Evolutionary conservation across 129 eudicot species (phyloP).

Genomic region (Oenanthe sinensis): DNA sequence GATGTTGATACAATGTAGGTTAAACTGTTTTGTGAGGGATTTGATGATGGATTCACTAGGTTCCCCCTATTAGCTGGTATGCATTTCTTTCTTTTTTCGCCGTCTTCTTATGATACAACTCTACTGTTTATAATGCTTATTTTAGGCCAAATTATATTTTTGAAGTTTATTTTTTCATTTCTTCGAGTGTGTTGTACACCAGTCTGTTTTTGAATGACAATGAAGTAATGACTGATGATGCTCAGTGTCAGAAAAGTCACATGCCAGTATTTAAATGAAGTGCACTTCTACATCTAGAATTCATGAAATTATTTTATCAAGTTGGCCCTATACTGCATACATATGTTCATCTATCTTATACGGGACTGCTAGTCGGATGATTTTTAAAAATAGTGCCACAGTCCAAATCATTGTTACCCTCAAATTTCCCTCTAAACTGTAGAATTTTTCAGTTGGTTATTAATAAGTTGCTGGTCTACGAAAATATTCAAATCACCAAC

Average conservation of each 20-base stretch:
- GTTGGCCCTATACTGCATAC: no score
- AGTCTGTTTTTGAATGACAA: neutral
- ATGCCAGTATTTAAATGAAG: no score
- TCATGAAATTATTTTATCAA: no score
- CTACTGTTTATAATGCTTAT: neutral
- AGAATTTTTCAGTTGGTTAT: no score
- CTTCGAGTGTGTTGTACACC: neutral
- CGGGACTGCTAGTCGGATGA: neutral
- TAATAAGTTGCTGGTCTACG: neutral
- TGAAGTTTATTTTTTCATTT: no score
- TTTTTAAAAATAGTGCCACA: no score
- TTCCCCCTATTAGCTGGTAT: constrained; percentile 74
- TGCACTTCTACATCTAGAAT: neutral
- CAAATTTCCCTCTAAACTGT: no score
- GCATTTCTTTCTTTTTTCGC: constrained; percentile 23
- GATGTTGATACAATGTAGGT: constrained; percentile 42
- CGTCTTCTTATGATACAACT: neutral
- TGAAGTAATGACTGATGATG: neutral
- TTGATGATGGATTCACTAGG: constrained; percentile 61
- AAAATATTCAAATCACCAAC: neutral
- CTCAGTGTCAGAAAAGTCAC: neutral
- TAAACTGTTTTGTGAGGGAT: constrained; percentile 62
- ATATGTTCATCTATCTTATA: neutral
- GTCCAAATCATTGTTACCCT: no score
- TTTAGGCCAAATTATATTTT: neutral